Percentiles rank a stretch among this genome's conserved stretches.
Conservation (phyloP, 179 eudicot species). For the Drosera spatulata region DNA sequence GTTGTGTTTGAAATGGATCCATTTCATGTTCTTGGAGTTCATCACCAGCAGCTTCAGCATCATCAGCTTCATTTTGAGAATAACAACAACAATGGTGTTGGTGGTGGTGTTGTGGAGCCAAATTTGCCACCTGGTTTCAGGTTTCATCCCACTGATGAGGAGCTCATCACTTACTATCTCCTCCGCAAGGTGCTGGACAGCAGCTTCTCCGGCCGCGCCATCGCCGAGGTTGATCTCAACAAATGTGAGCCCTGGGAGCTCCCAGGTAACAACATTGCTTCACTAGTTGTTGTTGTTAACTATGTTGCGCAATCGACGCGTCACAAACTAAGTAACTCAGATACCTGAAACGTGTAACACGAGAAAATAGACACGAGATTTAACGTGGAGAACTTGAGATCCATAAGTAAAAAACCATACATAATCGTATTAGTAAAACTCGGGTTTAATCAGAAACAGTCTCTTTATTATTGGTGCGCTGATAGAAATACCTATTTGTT, state of each 20-base stretch:
- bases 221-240: conserved; percentile 26
- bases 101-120: conserved; percentile 15
- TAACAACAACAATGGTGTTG: background rate
- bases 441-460: no score
- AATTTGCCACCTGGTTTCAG: conserved; percentile 79
- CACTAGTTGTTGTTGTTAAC: no score
- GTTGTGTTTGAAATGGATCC: background rate
- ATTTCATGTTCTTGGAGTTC: background rate
- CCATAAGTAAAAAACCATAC: no score
- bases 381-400: no score
- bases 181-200: conserved; percentile 74
- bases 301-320: no score
- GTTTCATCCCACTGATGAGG: conserved; percentile 94
- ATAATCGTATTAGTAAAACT: no score
- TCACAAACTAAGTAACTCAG: no score
- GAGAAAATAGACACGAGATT: no score
- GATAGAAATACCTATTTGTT: no score
- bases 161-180: conserved; percentile 80
- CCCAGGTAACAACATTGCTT: conserved; percentile 34
- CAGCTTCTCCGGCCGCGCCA: conserved; percentile 66
- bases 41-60: conserved; percentile 1
- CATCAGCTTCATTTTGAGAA: no score
- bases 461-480: no score
- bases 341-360: no score
- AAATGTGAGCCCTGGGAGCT: conserved; percentile 97